Evolutionary conservation across 2,329 filamentous ascomycete species (phyloP), one percentile per base, ranked within the genome.

Genomic region (Colletotrichum sublineola): DNA sequence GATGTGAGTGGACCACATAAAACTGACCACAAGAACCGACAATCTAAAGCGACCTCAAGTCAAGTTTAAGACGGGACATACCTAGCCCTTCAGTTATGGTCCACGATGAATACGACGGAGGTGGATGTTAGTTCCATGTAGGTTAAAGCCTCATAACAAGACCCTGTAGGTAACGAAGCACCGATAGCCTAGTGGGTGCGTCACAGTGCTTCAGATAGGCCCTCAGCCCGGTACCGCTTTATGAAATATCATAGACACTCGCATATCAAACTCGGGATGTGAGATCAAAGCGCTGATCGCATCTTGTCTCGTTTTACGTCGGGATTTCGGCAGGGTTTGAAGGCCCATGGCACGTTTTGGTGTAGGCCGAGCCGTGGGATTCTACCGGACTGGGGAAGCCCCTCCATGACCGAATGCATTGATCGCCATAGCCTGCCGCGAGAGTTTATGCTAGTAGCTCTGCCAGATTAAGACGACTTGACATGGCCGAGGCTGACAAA

Each of bases 321-420:
- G 55, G n/a, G 42, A 24, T 20, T 62, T 56, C 56, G 66, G 53
- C 38, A 44, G 60, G 40, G 52, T 61, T 48, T 20, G 48, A 57
- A 31, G 40, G 48, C 38, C 60, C 60, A 33, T 24, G 55, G 48
- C 40, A 44, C 15, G 44, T 33, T 9, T 40, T 63, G 48, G 38
- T 46, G 31, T 46, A 63, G 42, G 29, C 29, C 33, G 24, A 46
- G 24, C 36, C 18, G 50, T 63, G 55, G 48, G 24, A 63, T 67
- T 42, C 56, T 29, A 53, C 57, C 68, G 58, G 62, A 67, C 33
- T 58, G 29, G 42, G 36, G 56, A 53, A 46, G 52, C 52, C 52
- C 60, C 61, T 50, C 65, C 50, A 42, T 33, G 42, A 40, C 40
- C 48, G 31, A 62, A 57, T 73, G 70, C 67, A 73, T 71, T 73